Base-by-base conservation (phyloP, 2,329 filamentous ascomycete genomes). In the Ophiosphaerella korrae region DNA sequence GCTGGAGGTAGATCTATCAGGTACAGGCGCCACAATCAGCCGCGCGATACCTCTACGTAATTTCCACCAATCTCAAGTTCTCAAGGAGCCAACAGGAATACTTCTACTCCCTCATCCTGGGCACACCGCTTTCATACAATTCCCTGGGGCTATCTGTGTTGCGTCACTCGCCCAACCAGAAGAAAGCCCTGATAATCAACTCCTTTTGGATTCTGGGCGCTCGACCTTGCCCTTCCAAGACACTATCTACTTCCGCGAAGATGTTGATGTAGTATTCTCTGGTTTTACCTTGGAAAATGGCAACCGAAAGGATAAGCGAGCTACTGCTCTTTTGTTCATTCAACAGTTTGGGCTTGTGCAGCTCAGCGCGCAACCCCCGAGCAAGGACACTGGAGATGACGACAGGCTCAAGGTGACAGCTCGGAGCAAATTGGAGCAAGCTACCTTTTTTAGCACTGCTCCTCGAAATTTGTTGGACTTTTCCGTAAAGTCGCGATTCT, bases 401-500 rank as follows among this genome's bases (percentile, higher is more conserved):
- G 87, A 67, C 41, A 69, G 67, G 23, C 55, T 61, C 8, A 77
- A 76, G 58, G 84, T 96, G 13, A 92, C 89, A 1, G 89, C 90
- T 6, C 94, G 91, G 74, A 90, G 86, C 74, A 96, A 94, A 74
- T 82, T 99, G 35, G 91, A 97, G 68, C 92, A 99, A 75, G 92
- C 92, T 2, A 89, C 97, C 1, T 97, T 97, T 75, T 97, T 91
- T 69, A 92, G 92, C 2, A 85, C 85, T 41, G 86, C 89, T 68
- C 82, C 87, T 55, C 86, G 90, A 65, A 97, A 92, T 63, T 89
- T 93, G n/a, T 76, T 99, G n/a, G 86, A 92, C 55, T 91, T 99
- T 63, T 84, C 88, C 37, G 83, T 86, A 37, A 84, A 84, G 56
- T 80, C 84, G 34, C 85, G 86, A 47, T 78, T 87, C 40, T 80